A percentile compares a stretch with the other conserved stretches of the same genome.
Evolutionary conservation across 441 rosid genomes (phyloP).

Genomic region (Codiaeum variegatum): DNA sequence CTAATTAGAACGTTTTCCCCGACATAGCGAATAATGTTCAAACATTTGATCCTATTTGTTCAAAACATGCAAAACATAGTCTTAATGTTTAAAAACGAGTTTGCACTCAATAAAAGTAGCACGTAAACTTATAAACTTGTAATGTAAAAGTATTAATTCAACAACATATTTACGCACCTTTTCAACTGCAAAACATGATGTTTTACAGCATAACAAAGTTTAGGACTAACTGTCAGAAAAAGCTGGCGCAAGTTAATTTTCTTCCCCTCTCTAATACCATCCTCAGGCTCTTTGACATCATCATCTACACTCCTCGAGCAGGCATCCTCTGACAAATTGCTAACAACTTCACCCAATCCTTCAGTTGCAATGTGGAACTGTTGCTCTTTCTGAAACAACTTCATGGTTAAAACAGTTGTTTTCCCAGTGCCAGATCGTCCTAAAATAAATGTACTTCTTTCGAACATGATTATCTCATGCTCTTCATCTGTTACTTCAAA

Average conservation of each 20-base stretch:
- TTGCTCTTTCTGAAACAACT: conserved; percentile 41
- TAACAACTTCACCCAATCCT: conserved; percentile 19
- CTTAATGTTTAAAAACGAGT: too few species aligned
- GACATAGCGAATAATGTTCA: too few species aligned
- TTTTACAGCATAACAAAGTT: conserved; percentile 45
- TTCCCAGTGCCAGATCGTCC: conserved; percentile 68
- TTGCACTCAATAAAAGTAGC: background rate
- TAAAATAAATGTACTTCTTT: conserved; percentile 38
- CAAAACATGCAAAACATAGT: background rate
- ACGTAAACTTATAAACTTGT: background rate
- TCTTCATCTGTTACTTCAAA: conserved; percentile 45
- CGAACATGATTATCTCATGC: conserved; percentile 31
- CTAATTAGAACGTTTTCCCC: background rate
- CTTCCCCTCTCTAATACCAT: conserved; percentile 15
- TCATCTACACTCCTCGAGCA: background rate
- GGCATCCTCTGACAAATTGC: background rate
- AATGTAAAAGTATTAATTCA: background rate
- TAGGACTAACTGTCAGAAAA: conserved; percentile 48
- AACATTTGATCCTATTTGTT: background rate
- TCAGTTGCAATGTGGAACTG: conserved; percentile 23
- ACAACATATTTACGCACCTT: conserved; percentile 29
- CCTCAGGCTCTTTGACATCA: conserved; percentile 2
- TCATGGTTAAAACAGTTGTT: conserved; percentile 47
- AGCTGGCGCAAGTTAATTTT: conserved; percentile 34
- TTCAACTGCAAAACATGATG: conserved; percentile 39